Evolutionary conservation across 2,329 filamentous ascomycete species (phyloP).

Genomic region (Penicillium digitatum): DNA sequence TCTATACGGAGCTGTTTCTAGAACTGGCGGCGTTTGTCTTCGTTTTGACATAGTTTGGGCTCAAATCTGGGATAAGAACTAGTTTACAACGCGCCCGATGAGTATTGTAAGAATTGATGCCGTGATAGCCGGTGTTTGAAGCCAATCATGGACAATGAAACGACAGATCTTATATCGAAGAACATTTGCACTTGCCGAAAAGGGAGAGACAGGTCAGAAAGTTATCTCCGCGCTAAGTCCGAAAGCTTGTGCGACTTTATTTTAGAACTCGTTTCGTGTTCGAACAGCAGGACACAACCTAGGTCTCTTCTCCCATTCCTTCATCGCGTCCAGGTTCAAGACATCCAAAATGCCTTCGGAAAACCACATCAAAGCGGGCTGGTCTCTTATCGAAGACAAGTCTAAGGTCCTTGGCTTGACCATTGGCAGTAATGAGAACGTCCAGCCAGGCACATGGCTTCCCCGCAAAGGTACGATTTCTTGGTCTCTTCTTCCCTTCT

Average conservation of each 20-base stretch:
- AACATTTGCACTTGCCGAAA: too few species aligned
- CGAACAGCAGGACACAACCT: not conserved
- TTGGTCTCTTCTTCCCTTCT: too few species aligned
- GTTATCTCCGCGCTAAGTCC: constrained; percentile 7
- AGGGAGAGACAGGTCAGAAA: not conserved
- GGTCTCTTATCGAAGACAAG: constrained; percentile 30
- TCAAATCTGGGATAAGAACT: not conserved
- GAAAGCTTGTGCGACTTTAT: constrained; percentile 4
- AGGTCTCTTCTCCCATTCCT: not conserved
- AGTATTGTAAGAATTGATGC: not conserved
- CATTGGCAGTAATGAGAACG: constrained; percentile 23
- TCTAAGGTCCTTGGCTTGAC: constrained; percentile 34
- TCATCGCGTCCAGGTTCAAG: not conserved
- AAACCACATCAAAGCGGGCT: constrained; percentile 13
- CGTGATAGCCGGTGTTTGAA: not conserved
- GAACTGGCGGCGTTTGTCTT: constrained; percentile 10
- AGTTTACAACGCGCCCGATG: not conserved
- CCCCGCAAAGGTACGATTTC: constrained; percentile 27
- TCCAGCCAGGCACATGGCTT: constrained; percentile 32
- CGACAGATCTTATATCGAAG: too few species aligned
- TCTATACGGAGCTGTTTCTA: constrained; percentile 18
- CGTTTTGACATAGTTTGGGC: constrained; percentile 14
- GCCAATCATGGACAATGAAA: not conserved
- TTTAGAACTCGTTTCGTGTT: not conserved
- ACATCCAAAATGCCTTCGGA: constrained; percentile 16